Percentiles rank a stretch among this genome's conserved stretches.
phyloP scores from a whole-genome alignment of 148 eudicot genomes.

The Nepenthes mirabilis region DNA sequence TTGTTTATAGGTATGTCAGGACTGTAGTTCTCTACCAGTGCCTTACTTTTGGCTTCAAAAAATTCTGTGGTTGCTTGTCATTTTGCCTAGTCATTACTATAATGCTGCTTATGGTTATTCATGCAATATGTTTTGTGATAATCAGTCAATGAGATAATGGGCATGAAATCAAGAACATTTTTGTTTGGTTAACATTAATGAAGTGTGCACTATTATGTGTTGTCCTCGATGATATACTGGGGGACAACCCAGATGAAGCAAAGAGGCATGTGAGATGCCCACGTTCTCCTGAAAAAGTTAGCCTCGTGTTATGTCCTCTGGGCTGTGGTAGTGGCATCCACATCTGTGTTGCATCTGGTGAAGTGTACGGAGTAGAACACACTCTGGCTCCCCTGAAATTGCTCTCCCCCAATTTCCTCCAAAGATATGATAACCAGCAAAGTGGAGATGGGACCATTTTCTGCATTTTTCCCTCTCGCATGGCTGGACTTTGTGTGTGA shows the following conservation, averaged over 20 bases:
- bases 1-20: too few relatives aligned
- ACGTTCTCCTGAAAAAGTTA: slow-evolving; percentile 94
- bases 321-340: slow-evolving; percentile 75
- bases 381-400: slow-evolving; percentile 78
- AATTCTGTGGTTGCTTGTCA: too few relatives aligned
- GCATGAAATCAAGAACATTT: too few relatives aligned
- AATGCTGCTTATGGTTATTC: neutral
- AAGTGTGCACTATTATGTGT: too few relatives aligned
- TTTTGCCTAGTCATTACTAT: too few relatives aligned
- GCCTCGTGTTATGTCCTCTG: slow-evolving; percentile 87
- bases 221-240: slow-evolving; percentile 29
- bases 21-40: too few relatives aligned
- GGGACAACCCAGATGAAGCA: slow-evolving; percentile 64
- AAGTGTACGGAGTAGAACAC: slow-evolving; percentile 82
- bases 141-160: too few relatives aligned
- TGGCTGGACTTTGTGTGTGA: slow-evolving; percentile 97
- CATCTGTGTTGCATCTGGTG: slow-evolving; percentile 95
- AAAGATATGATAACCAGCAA: slow-evolving; percentile 78
- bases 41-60: too few relatives aligned
- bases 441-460: slow-evolving; percentile 67
- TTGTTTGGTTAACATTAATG: too few relatives aligned
- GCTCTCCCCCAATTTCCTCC: slow-evolving; percentile 84
- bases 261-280: slow-evolving; percentile 97
- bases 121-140: too few relatives aligned
- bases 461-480: slow-evolving; percentile 74